phyloP scores from a whole-genome alignment of 2,329 filamentous ascomycete genomes.

The Microsporum canis region DNA sequence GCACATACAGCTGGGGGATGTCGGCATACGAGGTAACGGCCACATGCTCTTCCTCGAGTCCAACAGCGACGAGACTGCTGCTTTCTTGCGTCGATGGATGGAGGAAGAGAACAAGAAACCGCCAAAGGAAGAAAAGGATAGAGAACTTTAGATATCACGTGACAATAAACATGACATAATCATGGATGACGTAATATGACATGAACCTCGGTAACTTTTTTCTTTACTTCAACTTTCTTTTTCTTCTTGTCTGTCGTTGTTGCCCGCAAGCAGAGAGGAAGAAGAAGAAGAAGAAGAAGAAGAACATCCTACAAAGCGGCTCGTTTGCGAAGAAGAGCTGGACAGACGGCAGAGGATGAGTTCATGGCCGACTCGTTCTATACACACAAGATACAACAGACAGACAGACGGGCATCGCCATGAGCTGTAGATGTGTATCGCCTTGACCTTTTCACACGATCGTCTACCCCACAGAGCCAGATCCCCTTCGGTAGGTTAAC shows the following conservation, averaged over 20 bases:
- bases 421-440: not conserved
- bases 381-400: no score
- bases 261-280: not conserved
- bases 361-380: not conserved
- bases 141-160: slow-evolving; percentile 1
- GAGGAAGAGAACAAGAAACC: not conserved
- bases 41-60: slow-evolving; percentile 35
- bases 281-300: not conserved
- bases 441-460: not conserved
- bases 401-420: not conserved
- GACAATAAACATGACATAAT: not conserved
- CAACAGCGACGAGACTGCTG: slow-evolving; percentile 16
- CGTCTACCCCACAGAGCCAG: not conserved
- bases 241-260: not conserved
- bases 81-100: slow-evolving; percentile 11
- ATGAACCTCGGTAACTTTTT: not conserved
- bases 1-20: slow-evolving; percentile 36
- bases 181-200: not conserved
- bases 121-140: not conserved
- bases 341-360: not conserved
- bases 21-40: slow-evolving; percentile 43
- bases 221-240: not conserved
- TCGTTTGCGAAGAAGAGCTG: not conserved
- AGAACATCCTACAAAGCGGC: no score
- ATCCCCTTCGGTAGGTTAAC: not conserved